Percentiles rank a stretch among this genome's conserved stretches.
These are phyloP conservation scores for Ceratobasidium sp. DNA, from an alignment of 1,284 basidiomycete species.

Conservation along the genomic window DNA sequence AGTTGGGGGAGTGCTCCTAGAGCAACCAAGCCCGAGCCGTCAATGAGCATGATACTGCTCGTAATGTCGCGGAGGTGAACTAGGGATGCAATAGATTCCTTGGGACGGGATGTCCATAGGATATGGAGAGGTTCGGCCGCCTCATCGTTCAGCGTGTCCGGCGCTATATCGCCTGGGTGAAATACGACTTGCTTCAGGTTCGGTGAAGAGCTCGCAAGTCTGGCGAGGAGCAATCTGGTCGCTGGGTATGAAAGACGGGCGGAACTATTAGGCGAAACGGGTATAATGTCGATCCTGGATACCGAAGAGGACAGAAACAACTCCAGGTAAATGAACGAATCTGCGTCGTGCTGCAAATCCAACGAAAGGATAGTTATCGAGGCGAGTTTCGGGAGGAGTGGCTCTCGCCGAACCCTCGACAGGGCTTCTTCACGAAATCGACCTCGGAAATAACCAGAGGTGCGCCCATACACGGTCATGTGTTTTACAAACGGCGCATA, in stretches of 20 bases:
- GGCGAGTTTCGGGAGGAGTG: background rate
- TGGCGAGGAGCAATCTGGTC: background rate
- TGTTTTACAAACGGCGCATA: constrained; percentile 30
- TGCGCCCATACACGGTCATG: constrained; percentile 12
- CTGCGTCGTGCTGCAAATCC: constrained; percentile 9
- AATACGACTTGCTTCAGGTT: background rate
- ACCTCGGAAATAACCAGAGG: constrained; percentile 4
- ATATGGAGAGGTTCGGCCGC: background rate
- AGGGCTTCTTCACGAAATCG: background rate
- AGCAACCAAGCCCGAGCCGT: background rate
- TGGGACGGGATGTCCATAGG: background rate
- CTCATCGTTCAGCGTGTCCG: background rate
- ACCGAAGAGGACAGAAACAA: constrained; percentile 1
- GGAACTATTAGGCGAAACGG: background rate
- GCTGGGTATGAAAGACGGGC: constrained; percentile 23
- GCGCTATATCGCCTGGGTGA: background rate
- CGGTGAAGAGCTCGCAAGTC: background rate
- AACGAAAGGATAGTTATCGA: constrained; percentile 14
- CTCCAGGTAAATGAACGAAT: constrained; percentile 14
- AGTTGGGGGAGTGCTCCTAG: constrained; percentile 11
- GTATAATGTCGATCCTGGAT: background rate
- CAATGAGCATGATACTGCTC: background rate
- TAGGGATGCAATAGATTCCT: background rate
- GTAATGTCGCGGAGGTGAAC: constrained; percentile 8
- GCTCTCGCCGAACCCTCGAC: background rate